Evolutionary conservation across 2,329 filamentous ascomycete species (phyloP).

Genomic region (Colletotrichum falcatum): DNA sequence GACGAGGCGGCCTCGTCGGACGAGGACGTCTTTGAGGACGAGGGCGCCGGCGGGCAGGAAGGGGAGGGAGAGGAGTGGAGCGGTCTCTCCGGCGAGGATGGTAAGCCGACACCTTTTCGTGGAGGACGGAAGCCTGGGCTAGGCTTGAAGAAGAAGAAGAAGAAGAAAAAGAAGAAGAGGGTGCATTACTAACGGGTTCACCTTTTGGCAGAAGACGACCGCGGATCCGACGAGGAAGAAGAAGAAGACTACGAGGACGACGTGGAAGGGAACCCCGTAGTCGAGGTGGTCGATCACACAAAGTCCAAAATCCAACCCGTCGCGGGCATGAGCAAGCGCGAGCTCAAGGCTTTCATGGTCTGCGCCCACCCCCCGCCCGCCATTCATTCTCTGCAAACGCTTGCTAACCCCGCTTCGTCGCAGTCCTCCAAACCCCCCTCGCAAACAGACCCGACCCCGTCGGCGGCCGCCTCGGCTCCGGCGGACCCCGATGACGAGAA

Average conservation of each 20-base stretch:
- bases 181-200: background rate
- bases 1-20: constrained; percentile 43
- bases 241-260: constrained; percentile 33
- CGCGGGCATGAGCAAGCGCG: constrained; percentile 70
- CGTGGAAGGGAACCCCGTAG: constrained; percentile 47
- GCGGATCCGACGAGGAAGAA: constrained; percentile 41
- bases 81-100: constrained; percentile 68
- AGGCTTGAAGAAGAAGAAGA: background rate
- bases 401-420: background rate
- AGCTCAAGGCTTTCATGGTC: constrained; percentile 84
- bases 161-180: background rate
- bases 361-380: constrained; percentile 13
- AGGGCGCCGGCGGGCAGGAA: constrained; percentile 48
- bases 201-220: constrained; percentile 37
- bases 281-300: constrained; percentile 75
- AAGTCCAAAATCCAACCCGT: constrained; percentile 52
- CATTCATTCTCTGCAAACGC: constrained; percentile 8
- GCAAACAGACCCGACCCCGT: constrained; percentile 45
- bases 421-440: constrained; percentile 64
- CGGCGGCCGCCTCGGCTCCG: constrained; percentile 44
- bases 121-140: background rate
- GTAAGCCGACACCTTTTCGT: constrained; percentile 9
- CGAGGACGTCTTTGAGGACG: constrained; percentile 42
- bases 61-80: constrained; percentile 68
- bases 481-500: constrained; percentile 63